phyloP scores from a whole-genome alignment of 768 basidiomycete species.

The Russula emetica region DNA sequence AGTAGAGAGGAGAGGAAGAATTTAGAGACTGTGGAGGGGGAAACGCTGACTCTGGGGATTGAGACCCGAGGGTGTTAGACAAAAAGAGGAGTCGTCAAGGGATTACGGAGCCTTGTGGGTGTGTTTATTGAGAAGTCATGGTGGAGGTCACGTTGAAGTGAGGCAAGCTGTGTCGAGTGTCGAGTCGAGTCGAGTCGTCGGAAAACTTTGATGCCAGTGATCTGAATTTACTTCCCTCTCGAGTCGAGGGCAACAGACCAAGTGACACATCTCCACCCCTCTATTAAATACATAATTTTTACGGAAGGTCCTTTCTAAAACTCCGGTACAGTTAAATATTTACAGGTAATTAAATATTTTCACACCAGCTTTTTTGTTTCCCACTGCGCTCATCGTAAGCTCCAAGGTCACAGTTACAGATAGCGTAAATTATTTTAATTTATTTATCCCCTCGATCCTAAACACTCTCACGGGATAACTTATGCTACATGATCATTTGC shows the following conservation, averaged over 20 bases:
- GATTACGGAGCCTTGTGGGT: conserved; percentile 24
- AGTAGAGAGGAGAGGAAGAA: conserved; percentile 30
- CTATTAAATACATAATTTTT: neutral
- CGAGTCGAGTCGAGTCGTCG: conserved; percentile 21
- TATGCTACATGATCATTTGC: conserved; percentile 9
- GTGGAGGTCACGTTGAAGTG: conserved; percentile 34
- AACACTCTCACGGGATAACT: neutral
- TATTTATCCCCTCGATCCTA: neutral
- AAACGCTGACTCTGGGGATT: conserved; percentile 23
- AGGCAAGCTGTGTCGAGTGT: conserved; percentile 5
- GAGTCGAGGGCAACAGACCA: neutral
- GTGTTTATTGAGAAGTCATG: conserved; percentile 40
- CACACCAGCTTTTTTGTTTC: too few relatives aligned
- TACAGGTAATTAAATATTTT: too few relatives aligned
- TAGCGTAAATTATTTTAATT: neutral
- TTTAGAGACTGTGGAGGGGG: conserved; percentile 25
- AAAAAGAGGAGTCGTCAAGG: conserved; percentile 25
- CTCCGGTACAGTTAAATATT: neutral
- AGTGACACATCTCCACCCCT: neutral
- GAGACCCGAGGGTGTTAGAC: conserved; percentile 27
- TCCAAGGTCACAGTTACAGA: neutral
- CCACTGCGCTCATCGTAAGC: conserved; percentile 10
- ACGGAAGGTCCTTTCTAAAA: neutral
- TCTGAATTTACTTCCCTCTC: neutral
- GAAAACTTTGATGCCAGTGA: conserved; percentile 3